phyloP scores from a whole-genome alignment of 345 rosid species.

The Salix koriyanagi region DNA sequence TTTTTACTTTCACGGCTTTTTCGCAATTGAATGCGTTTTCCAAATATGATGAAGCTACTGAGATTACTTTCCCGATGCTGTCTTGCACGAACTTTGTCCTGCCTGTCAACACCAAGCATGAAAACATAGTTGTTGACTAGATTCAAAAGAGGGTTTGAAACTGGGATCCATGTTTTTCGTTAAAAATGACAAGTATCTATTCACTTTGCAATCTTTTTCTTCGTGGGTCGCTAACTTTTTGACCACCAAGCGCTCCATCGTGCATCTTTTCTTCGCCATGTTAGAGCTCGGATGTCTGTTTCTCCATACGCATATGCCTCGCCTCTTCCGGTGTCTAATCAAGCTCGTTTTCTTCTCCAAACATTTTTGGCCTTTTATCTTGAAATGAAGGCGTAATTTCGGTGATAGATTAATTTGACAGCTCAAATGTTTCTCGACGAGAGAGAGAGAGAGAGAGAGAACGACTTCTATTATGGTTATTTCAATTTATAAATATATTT shows the following conservation, averaged over 20 bases:
- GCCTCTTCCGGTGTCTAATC: constrained; percentile 38
- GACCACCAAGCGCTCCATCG: constrained; percentile 42
- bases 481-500: too few species aligned
- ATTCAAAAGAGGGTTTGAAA: constrained; percentile 18
- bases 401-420: constrained; percentile 20
- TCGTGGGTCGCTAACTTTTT: constrained; percentile 36
- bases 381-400: constrained; percentile 10
- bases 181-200: constrained; percentile 18
- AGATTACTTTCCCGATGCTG: constrained; percentile 14
- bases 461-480: too few species aligned
- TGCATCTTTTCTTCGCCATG: constrained; percentile 24
- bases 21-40: neutral
- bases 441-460: neutral
- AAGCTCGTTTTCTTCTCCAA: constrained; percentile 14
- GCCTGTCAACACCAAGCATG: constrained; percentile 35
- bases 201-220: constrained; percentile 31
- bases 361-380: constrained; percentile 13
- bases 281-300: constrained; percentile 22
- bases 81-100: constrained; percentile 6
- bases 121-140: constrained; percentile 53
- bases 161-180: constrained; percentile 2
- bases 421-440: neutral
- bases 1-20: neutral
- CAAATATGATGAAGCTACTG: neutral
- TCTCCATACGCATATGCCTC: constrained; percentile 16